phyloP scores from a whole-genome alignment of 2,329 filamentous ascomycete genomes.

The Aureobasidium sp. region DNA sequence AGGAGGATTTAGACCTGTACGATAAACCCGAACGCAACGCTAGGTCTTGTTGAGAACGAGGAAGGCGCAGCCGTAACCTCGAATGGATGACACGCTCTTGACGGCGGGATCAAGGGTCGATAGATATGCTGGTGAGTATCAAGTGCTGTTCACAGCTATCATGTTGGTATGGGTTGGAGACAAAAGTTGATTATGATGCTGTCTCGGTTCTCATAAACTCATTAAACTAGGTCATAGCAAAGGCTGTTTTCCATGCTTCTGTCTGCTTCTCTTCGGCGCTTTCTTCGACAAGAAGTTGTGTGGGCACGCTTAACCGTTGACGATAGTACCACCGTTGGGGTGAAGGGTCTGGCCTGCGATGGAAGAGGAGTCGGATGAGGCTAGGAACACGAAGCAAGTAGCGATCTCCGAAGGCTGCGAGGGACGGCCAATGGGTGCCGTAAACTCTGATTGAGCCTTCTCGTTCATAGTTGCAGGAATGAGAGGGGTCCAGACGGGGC shows the following conservation, averaged over 20 bases:
- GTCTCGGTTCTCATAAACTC: conserved; percentile 12
- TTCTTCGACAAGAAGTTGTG: not conserved
- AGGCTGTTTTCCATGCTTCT: not conserved
- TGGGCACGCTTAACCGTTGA: conserved; percentile 35
- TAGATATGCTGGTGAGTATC: no score
- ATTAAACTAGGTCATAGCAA: conserved; percentile 4
- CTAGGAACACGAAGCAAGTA: conserved; percentile 74
- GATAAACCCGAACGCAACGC: no score
- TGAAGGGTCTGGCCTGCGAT: conserved; percentile 68
- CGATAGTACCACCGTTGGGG: conserved; percentile 53
- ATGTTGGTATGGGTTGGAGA: not conserved
- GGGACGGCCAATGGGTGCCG: conserved; percentile 66
- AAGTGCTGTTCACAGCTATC: no score
- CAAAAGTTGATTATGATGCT: not conserved
- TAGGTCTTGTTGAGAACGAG: no score
- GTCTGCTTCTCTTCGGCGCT: conserved; percentile 1
- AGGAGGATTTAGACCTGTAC: no score
- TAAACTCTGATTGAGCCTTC: conserved; percentile 65
- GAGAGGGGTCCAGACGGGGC: conserved; percentile 71
- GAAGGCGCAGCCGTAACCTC: no score
- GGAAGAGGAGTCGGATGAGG: conserved; percentile 64
- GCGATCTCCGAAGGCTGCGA: conserved; percentile 77
- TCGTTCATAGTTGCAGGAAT: conserved; percentile 67
- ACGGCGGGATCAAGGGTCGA: not conserved
- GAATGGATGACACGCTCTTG: not conserved